Evolutionary conservation across 306 rosid genomes (phyloP).

Genomic region (Rosa persica): DNA sequence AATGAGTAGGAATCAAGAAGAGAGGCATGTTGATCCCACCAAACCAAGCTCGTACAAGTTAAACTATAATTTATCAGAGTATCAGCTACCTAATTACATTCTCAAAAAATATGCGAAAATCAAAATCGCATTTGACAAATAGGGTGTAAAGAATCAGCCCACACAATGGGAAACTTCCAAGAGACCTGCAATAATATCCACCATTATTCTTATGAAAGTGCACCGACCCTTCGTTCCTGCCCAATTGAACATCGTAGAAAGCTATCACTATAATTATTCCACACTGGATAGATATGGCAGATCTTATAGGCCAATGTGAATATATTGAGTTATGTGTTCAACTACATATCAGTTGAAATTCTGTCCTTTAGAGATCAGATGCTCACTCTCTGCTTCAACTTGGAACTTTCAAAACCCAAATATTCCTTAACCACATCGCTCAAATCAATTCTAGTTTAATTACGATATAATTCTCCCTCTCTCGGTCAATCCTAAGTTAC

Average conservation of each 20-base stretch:
- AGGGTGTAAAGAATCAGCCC: no score
- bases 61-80: no score
- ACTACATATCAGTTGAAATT: neutral
- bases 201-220: neutral
- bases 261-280: neutral
- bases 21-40: no score
- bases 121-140: no score
- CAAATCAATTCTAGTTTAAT: neutral
- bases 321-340: constrained; percentile 9
- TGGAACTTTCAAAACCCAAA: constrained; percentile 19
- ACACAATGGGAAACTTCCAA: no score
- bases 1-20: no score
- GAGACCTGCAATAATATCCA: no score
- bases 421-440: neutral
- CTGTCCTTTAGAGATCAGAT: constrained; percentile 8
- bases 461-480: neutral
- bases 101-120: no score
- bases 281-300: neutral
- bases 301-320: constrained; percentile 5
- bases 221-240: neutral
- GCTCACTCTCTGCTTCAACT: neutral
- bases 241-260: neutral
- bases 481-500: neutral
- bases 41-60: no score
- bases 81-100: no score